These are phyloP conservation scores for Triglochin maritima DNA, from an alignment of 106 monocot species.

Conservation along the genomic window DNA sequence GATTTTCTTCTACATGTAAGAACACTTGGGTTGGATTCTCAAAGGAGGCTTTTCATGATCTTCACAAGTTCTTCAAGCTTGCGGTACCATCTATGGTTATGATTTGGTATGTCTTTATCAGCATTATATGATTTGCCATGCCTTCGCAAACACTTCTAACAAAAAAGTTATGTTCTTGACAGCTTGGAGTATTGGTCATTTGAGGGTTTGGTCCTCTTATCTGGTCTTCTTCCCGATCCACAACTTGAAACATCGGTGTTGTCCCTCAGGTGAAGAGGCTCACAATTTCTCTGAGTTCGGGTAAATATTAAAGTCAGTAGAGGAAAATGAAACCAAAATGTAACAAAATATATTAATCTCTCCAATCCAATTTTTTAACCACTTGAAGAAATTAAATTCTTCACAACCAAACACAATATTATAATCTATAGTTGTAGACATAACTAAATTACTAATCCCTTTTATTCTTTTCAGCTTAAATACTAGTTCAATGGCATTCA, in stretches of 20 bases:
- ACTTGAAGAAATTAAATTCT: neutral
- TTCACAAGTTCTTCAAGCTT: slow-evolving; percentile 36
- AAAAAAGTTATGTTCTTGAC: neutral
- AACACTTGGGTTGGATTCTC: slow-evolving; percentile 56
- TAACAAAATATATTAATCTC: neutral
- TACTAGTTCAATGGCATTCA: slow-evolving; percentile 1
- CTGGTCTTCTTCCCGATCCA: slow-evolving; percentile 23
- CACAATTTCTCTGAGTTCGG: neutral
- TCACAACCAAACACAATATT: neutral
- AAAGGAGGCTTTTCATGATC: slow-evolving; percentile 36
- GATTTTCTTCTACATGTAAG: slow-evolving; percentile 37
- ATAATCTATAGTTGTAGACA: no score
- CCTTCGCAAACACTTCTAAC: no score
- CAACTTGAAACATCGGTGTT: slow-evolving; percentile 19
- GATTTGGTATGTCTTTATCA: slow-evolving; percentile 39
- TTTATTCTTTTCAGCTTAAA: neutral
- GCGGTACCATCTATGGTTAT: slow-evolving; percentile 69
- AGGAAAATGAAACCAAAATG: neutral
- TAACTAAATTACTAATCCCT: neutral
- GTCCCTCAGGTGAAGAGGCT: slow-evolving; percentile 8
- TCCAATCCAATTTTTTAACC: neutral
- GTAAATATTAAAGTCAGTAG: no score
- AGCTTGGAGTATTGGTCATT: slow-evolving; percentile 28
- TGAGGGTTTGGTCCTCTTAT: slow-evolving; percentile 15
- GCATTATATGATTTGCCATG: no score